Evolutionary conservation across 1,139 yeast species (phyloP).

Genomic region (Pichia sp.): DNA sequence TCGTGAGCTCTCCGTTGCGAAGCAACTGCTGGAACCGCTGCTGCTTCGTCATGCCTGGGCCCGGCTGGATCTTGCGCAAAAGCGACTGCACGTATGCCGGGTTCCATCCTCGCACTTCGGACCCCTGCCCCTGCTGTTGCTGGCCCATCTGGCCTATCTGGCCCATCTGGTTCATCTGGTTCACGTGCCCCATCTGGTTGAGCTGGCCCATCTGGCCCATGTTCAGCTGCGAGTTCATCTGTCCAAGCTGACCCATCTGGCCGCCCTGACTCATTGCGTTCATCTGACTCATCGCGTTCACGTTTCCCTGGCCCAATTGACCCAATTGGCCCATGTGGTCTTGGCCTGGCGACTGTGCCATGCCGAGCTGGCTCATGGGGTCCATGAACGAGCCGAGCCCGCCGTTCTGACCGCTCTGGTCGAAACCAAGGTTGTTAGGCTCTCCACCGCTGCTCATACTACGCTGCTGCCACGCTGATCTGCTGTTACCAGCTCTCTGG

Average conservation of each 20-base stretch:
- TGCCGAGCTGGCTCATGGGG: background rate
- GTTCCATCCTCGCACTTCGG: slow-evolving; percentile 15
- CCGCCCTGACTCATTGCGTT: background rate
- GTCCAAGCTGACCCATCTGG: background rate
- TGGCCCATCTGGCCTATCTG: background rate
- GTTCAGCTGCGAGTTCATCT: background rate
- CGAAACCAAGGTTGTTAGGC: background rate
- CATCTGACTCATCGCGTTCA: background rate
- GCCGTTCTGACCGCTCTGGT: background rate
- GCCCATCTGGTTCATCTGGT: slow-evolving; percentile 6
- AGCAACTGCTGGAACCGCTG: slow-evolving; percentile 31
- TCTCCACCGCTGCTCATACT: slow-evolving; percentile 1
- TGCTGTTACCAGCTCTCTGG: background rate
- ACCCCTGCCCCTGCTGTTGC: background rate
- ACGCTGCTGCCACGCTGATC: background rate
- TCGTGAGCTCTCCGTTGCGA: slow-evolving; percentile 29
- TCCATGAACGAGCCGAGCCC: background rate
- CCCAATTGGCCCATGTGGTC: background rate
- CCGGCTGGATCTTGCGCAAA: slow-evolving; percentile 31
- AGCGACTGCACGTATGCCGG: slow-evolving; percentile 26
- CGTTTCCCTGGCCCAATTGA: background rate
- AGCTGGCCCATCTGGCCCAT: background rate
- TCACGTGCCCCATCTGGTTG: slow-evolving; percentile 5
- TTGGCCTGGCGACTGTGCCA: background rate
- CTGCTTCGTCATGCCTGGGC: slow-evolving; percentile 32